phyloP scores from a whole-genome alignment of 805 yeast genomes.

The Yamadazyma sp. region DNA sequence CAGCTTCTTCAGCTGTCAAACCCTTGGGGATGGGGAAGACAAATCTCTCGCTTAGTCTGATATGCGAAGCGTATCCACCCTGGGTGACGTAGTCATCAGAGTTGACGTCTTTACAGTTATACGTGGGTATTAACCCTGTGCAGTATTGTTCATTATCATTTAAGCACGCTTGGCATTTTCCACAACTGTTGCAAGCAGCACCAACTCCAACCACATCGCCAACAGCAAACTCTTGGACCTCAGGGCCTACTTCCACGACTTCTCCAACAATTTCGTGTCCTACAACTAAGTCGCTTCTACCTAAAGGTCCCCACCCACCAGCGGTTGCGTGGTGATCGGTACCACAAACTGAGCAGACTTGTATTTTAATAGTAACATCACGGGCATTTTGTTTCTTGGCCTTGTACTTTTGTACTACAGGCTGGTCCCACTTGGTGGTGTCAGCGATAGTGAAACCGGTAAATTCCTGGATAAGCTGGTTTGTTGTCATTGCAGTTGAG shows the following conservation, averaged over 20 bases:
- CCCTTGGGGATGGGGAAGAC: constrained; percentile 50
- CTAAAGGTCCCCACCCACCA: constrained; percentile 49
- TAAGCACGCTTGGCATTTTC: constrained; percentile 56
- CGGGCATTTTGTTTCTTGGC: neutral
- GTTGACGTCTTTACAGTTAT: constrained; percentile 40
- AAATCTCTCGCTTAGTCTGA: constrained; percentile 43
- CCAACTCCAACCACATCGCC: constrained; percentile 86
- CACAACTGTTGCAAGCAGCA: constrained; percentile 63
- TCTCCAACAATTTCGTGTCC: constrained; percentile 71
- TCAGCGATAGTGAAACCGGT: constrained; percentile 6
- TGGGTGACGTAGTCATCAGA: constrained; percentile 31
- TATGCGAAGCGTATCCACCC: constrained; percentile 55
- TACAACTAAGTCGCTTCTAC: constrained; percentile 39
- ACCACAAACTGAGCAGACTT: constrained; percentile 61
- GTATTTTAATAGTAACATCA: constrained; percentile 28
- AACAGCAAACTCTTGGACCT: constrained; percentile 49
- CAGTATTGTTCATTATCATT: constrained; percentile 51
- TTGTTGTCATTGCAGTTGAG: too few relatives aligned
- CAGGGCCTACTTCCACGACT: constrained; percentile 59
- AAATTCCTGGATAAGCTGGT: constrained; percentile 3
- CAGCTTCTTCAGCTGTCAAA: constrained; percentile 42
- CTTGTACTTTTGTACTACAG: constrained; percentile 1
- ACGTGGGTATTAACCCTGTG: constrained; percentile 48
- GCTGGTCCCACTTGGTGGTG: constrained; percentile 3
- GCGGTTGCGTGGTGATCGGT: constrained; percentile 54